Base-by-base conservation (phyloP, 139 green algal genomes). In the Chlorella sp. region DNA sequence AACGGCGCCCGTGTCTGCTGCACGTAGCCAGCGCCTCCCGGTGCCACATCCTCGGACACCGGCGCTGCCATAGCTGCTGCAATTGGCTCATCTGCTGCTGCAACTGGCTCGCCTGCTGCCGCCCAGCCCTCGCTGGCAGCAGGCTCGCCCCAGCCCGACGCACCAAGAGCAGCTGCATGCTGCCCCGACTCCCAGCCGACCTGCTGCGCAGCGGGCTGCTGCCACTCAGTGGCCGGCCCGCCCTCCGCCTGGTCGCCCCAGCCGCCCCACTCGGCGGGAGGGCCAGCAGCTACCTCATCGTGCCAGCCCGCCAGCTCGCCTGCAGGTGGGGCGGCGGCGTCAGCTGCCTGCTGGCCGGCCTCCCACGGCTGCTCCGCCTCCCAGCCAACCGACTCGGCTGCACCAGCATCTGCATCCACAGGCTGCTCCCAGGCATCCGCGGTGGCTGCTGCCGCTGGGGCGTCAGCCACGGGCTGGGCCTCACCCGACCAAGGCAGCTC, bases 21-120 rank as follows among this genome's bases (percentile, higher is more conserved):
- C 51, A 60, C 38, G 65, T 56, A 20, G 43, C 30, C 43, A 40
- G 60, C 36, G 60, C 77, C 60, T 16, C 60, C 9, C 28, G 62
- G 60, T 28, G 26, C 40, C 36, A 83, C 60, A 24, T 82, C 76
- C 19, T 83, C 77, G 62, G 62, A 74, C 11, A 43, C 44, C 30
- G 72, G 22, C 34, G 70, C 40, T 44, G 24, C 41, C 67, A 2
- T 0, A 14, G 34, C n/a, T 26, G 60, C 5, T 36, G 20, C 40
- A 2, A 1, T 34, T n/a, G 9, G 69, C 72, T 34, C 70, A 16
- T 8, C 70, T 58, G 70, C 72, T 60, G 43, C 72, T 58, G 72
- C 54, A 14, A 58, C 56, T 41, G 76, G 38, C 30, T 58, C 19
- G 8, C 14, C 26, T 13, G 64, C 56, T 13, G 43, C 76, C 36